Base-by-base conservation (phyloP, 345 rosid species). In the Euphorbia lathyris region DNA sequence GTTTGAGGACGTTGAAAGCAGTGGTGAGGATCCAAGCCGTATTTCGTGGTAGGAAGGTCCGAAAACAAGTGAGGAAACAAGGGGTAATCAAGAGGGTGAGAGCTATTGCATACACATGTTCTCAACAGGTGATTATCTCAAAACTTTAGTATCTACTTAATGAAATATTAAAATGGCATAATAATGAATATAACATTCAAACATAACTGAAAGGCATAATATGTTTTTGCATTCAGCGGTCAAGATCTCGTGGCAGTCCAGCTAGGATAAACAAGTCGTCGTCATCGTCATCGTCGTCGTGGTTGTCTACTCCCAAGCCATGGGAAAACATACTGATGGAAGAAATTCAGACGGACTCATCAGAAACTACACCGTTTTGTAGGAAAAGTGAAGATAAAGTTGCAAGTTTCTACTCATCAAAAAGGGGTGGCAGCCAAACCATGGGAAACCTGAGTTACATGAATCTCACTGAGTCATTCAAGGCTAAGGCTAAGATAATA, bases 11-110 rank as follows among this genome's bases (percentile, higher is more conserved):
- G 51, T 73, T 90, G 83, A 92, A 73, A 76, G 96, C 96, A 43
- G 83, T 92, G 42, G 98, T 95, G 73, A 90, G 99, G 75, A 81
- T 95, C 73, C 98, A 95, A 73, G 96, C 98, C 5, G 79, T 95
- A 67, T 88, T 92, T 70, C 89, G 94, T 1, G 98, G 97, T 3
- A 73, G 91, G 58, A 84, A 87, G 65, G 98, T 95, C 50, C 75
- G 98, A 58, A 92, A 87, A 76, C 98, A 95, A 83, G 98, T 84
- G 88, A 93, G 82, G 79, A 93, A 83, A 76, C 89, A 89, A 86
- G 98, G 86, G 70, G 86, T 86, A 65, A 79, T 91, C 42, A 93
- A 93, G 86, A 91, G 98, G 76, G 97, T 91, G 71, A 88, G 98
- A 82, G 95, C 96, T 71, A 83, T 77, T 80, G 93, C 90, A 13